Evolutionary conservation across 345 rosid genomes (phyloP), one percentile per base, ranked within the genome.

Genomic region (Melaleuca alternifolia): DNA sequence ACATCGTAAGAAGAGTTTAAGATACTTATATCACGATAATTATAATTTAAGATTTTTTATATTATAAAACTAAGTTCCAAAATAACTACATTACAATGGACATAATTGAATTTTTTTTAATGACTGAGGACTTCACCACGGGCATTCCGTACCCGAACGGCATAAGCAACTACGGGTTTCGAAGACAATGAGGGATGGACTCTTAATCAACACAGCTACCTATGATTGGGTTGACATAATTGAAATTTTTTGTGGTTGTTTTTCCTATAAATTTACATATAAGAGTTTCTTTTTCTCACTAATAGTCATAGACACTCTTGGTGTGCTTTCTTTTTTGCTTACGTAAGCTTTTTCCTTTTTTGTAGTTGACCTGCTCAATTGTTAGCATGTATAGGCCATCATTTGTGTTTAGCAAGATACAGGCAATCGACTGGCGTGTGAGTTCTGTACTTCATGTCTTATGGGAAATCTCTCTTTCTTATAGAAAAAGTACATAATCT

Each of bases 1-100:
- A 4, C 2, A 1, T 11, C 46, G 9, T 2, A 18, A 71, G 3
- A 71, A 71, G 33, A n/a, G 16, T 1, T 0, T 33, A 9, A 12
- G 3, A 24, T 18, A 71, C 8, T 16, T 8, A 2, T 18, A 2
- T 71, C 26, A 33, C 13, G 0, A 2, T 9, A 2, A 0, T 33
- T 3, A 18, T 71, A 33, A 71, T 33, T 33, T 33, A 11, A 41
- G 20, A 10, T 10, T 51, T 15, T n/a, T n/a, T n/a, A n/a, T n/a
- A n/a, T n/a, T n/a, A n/a, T n/a, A n/a, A n/a, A n/a, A n/a, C n/a
- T n/a, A n/a, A n/a, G n/a, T n/a, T n/a, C n/a, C n/a, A n/a, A n/a
- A n/a, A n/a, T n/a, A n/a, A n/a, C n/a, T n/a, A n/a, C n/a, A n/a
- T n/a, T n/a, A n/a, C n/a, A n/a, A n/a, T n/a, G n/a, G n/a, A n/a